phyloP scores from a whole-genome alignment of 352 stramenopile species.

The Pythium angustatum region DNA sequence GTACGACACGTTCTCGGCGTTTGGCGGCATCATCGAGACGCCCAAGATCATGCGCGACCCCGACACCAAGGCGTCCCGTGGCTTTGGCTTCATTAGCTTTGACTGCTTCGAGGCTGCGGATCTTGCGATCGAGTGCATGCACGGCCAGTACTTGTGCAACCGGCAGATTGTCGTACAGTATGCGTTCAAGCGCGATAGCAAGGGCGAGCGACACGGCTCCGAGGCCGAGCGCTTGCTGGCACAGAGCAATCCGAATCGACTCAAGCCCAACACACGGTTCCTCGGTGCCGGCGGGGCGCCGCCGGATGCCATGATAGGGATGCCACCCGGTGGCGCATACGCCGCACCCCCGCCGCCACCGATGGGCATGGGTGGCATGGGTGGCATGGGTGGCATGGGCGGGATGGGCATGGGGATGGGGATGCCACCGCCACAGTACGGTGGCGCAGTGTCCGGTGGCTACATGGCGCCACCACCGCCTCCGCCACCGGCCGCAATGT shows the following conservation, averaged over 20 bases:
- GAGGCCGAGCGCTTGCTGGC: constrained; percentile 87
- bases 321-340: constrained; percentile 1
- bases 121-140: constrained; percentile 99
- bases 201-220: constrained; percentile 92
- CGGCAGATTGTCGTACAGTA: constrained; percentile 98
- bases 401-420: constrained; percentile 12
- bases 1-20: constrained; percentile 99
- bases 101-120: constrained; percentile 98
- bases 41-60: constrained; percentile 95
- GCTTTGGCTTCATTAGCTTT: constrained; percentile 98
- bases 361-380: constrained; percentile 29
- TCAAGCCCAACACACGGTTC: constrained; percentile 82
- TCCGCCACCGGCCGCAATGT: constrained; percentile 28
- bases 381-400: constrained; percentile 35
- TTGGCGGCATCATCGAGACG: constrained; percentile 96
- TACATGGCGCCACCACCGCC: constrained; percentile 42
- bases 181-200: constrained; percentile 97
- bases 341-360: constrained; percentile 36
- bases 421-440: not conserved
- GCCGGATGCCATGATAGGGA: constrained; percentile 7
- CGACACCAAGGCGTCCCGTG: constrained; percentile 91
- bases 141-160: constrained; percentile 98
- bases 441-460: constrained; percentile 5
- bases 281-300: not conserved
- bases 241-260: constrained; percentile 79